Evolutionary conservation across 148 eudicot species (phyloP), one percentile per base, ranked within the genome.

Genomic region (Rhododendron williamsianum): DNA sequence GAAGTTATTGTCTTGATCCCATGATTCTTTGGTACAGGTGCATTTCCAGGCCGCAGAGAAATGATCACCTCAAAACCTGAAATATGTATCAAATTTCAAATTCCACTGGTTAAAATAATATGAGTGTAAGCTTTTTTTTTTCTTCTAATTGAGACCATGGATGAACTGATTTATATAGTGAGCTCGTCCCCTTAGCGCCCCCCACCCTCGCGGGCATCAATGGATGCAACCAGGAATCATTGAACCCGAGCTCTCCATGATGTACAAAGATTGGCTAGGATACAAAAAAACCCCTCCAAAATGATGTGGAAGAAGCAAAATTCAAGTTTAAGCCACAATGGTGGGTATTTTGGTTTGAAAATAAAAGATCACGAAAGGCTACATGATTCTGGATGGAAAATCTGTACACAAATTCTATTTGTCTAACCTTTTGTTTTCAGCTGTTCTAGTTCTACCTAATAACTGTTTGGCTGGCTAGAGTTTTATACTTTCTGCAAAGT

Each of bases 31-130:
- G 98, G 98, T 51, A 97, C 93, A 82, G 95, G 92, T 78, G 90
- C 98, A 48, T 95, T 97, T 86, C 99, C 99, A 3, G 98, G 98
- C 43, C 99, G 92, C 63, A 97, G 76, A 30, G 99, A 95, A 49
- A 97, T 92, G 82, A 91, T 74, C 81, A 91, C 98, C 45, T 94
- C 95, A 91, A 94, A 89, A 78, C 99, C 99, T 95, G 92, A 84
- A 90, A 88, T 1, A 79, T 10, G 23, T 19, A 54, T 1, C 27
- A 41, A 49, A 72, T 80, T 21, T 81, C 83, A 58, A 58, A 81
- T 27, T 41, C 23, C 80, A 85, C 48, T 27, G 9, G 13, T 11
- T 19, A 79, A 11, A 27, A 52, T 18, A n/a, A 19, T 8, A 69
- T 38, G 18, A 30, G 10, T 30, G 2, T 0, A 48, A 69, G 11